Evolutionary conservation across 371 early-diverging fungal species (phyloP).

Genomic region (Sporodiniella umbellata): DNA sequence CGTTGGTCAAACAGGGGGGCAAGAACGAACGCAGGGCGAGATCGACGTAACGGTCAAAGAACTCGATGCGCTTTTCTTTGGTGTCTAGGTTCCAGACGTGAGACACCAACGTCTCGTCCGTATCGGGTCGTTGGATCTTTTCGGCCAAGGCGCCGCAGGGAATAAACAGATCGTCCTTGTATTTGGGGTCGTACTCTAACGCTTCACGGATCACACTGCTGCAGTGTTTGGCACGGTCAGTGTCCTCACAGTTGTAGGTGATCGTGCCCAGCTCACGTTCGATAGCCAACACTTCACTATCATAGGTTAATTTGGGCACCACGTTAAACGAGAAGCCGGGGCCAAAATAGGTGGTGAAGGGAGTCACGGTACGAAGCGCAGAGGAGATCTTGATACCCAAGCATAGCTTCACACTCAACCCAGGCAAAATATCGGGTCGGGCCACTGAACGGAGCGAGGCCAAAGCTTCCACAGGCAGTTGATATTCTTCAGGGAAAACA

Average conservation of each 20-base stretch:
- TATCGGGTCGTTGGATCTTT: slow-evolving; percentile 46
- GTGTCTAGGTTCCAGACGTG: slow-evolving; percentile 56
- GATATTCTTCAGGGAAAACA: slow-evolving; percentile 33
- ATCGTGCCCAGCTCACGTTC: slow-evolving; percentile 62
- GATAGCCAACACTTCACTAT: slow-evolving; percentile 38
- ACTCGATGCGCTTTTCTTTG: slow-evolving; percentile 46
- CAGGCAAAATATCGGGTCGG: slow-evolving; percentile 38
- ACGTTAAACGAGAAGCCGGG: slow-evolving; percentile 58
- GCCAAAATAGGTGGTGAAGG: slow-evolving; percentile 66
- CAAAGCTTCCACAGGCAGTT: slow-evolving; percentile 51
- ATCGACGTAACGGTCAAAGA: slow-evolving; percentile 48
- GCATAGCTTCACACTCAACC: slow-evolving; percentile 57
- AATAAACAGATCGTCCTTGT: slow-evolving; percentile 52
- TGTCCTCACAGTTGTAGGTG: slow-evolving; percentile 48
- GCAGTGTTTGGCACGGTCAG: slow-evolving; percentile 67
- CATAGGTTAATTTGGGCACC: slow-evolving; percentile 42
- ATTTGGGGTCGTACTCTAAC: slow-evolving; percentile 38
- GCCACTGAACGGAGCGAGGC: slow-evolving; percentile 69
- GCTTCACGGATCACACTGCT: slow-evolving; percentile 64
- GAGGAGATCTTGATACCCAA: slow-evolving; percentile 70
- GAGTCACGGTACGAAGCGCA: slow-evolving; percentile 72
- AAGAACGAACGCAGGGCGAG: slow-evolving; percentile 60
- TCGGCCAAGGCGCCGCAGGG: slow-evolving; percentile 68
- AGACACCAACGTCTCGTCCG: slow-evolving; percentile 45
- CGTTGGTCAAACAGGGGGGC: slow-evolving; percentile 62